These are phyloP conservation scores for Dentipellis fragilis DNA, from an alignment of 768 basidiomycete species.

Conservation along the genomic window DNA sequence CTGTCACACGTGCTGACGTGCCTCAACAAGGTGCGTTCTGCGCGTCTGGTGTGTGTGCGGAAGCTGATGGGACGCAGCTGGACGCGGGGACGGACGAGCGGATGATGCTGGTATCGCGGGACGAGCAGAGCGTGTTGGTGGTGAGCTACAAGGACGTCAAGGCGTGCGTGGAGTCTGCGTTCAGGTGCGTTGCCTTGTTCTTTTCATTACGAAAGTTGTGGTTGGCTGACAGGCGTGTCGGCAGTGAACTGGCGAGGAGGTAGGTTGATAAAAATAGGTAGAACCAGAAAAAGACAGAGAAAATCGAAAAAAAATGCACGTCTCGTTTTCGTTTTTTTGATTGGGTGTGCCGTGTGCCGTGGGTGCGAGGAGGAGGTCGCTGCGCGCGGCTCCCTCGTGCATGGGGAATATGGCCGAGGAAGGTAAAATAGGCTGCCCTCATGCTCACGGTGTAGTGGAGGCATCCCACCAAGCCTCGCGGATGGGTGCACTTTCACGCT, in stretches of 20 bases:
- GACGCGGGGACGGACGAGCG: constrained; percentile 91
- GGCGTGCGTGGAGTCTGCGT: constrained; percentile 73
- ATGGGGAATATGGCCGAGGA: too few species aligned
- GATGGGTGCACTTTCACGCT: too few species aligned
- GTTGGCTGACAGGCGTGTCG: not conserved
- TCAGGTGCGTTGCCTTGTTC: constrained; percentile 43
- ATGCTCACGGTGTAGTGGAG: too few species aligned
- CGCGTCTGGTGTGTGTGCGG: not conserved
- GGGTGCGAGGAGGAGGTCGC: too few species aligned
- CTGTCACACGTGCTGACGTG: constrained; percentile 85
- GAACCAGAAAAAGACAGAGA: constrained; percentile 58
- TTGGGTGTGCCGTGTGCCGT: not conserved
- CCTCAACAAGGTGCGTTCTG: constrained; percentile 71
- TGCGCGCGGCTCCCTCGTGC: too few species aligned
- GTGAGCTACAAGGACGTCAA: constrained; percentile 92
- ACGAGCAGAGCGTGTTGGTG: constrained; percentile 93
- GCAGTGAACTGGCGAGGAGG: constrained; percentile 36
- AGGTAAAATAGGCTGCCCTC: too few species aligned
- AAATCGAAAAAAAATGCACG: constrained; percentile 33
- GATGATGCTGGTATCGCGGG: constrained; percentile 88
- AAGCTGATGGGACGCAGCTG: constrained; percentile 39
- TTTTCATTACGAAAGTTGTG: not conserved
- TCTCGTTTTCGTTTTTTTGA: not conserved
- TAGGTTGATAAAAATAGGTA: constrained; percentile 44
- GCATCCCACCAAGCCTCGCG: too few species aligned